Percentiles rank a stretch among this genome's conserved stretches.
These are phyloP conservation scores for Monilinia fructigena DNA, from an alignment of 2,329 filamentous ascomycete species.

Conservation along the genomic window DNA sequence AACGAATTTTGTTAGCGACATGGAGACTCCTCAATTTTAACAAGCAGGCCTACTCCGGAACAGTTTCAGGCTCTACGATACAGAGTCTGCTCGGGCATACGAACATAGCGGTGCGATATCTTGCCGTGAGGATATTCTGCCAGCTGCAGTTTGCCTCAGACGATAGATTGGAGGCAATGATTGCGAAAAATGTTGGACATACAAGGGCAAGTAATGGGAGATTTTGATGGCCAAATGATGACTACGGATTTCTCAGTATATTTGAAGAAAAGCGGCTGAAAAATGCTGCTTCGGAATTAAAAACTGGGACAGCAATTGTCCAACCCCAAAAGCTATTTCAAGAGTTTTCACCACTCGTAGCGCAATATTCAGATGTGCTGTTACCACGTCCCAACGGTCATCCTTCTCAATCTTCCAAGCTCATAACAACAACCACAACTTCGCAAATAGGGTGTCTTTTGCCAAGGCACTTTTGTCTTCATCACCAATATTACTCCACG, in stretches of 20 bases:
- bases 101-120: slow-evolving; percentile 65
- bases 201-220: slow-evolving; percentile 60
- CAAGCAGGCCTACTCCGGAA: slow-evolving; percentile 61
- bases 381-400: slow-evolving; percentile 61
- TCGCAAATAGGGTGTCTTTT: slow-evolving; percentile 68
- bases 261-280: slow-evolving; percentile 49
- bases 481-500: slow-evolving; percentile 77
- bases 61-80: slow-evolving; percentile 65
- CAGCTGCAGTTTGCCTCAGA: slow-evolving; percentile 79
- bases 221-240: slow-evolving; percentile 72
- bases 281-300: slow-evolving; percentile 24
- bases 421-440: slow-evolving; percentile 73
- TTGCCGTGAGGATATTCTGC: slow-evolving; percentile 79
- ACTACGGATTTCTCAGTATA: slow-evolving; percentile 71
- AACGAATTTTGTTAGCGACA: slow-evolving; percentile 60
- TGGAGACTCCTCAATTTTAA: slow-evolving; percentile 82
- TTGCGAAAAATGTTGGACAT: slow-evolving; percentile 62
- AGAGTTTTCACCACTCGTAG: slow-evolving; percentile 58
- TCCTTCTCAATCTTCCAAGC: slow-evolving; percentile 48
- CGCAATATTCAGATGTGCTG: slow-evolving; percentile 64
- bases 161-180: slow-evolving; percentile 68
- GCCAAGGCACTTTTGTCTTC: slow-evolving; percentile 64
- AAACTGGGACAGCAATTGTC: not conserved
- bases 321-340: slow-evolving; percentile 29
- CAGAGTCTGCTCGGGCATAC: slow-evolving; percentile 65